phyloP scores from a whole-genome alignment of 345 rosid genomes.

The Euclidium syriacum region DNA sequence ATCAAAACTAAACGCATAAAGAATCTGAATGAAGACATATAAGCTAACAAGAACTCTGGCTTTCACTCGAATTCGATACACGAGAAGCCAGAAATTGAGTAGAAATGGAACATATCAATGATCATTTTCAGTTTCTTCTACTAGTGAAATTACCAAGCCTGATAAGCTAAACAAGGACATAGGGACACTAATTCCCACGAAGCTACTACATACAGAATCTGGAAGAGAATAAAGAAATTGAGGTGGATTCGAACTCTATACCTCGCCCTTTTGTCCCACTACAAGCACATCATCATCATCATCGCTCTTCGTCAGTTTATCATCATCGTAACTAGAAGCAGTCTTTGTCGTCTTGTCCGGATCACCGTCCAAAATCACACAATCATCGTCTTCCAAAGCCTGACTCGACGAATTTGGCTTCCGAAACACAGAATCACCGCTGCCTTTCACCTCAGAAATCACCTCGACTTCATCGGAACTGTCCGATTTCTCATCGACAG shows the following conservation, averaged over 20 bases:
- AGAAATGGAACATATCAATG: too few relatives aligned
- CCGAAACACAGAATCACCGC: constrained; percentile 6
- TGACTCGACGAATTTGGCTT: background rate
- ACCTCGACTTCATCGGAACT: constrained; percentile 23
- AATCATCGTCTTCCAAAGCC: constrained; percentile 5
- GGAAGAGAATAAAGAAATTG: too few relatives aligned
- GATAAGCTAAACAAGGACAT: background rate
- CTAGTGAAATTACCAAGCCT: background rate
- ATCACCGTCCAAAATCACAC: constrained; percentile 31
- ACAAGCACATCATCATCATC: constrained; percentile 26
- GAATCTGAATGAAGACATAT: background rate
- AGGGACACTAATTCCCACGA: background rate
- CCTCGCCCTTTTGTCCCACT: constrained; percentile 33
- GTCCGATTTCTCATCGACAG: constrained; percentile 16
- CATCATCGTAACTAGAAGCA: background rate
- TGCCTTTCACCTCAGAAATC: constrained; percentile 8
- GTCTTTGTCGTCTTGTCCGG: constrained; percentile 16
- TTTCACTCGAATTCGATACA: too few relatives aligned
- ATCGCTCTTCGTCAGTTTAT: background rate
- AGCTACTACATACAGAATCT: background rate
- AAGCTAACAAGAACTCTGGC: background rate
- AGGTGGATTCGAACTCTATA: constrained; percentile 1
- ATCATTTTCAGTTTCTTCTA: background rate
- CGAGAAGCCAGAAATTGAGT: background rate
- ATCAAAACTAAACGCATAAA: background rate